Evolutionary conservation across 139 green algal genomes (phyloP), one percentile per base, ranked within the genome.

Genomic region (Chlamydomonas sp.): DNA sequence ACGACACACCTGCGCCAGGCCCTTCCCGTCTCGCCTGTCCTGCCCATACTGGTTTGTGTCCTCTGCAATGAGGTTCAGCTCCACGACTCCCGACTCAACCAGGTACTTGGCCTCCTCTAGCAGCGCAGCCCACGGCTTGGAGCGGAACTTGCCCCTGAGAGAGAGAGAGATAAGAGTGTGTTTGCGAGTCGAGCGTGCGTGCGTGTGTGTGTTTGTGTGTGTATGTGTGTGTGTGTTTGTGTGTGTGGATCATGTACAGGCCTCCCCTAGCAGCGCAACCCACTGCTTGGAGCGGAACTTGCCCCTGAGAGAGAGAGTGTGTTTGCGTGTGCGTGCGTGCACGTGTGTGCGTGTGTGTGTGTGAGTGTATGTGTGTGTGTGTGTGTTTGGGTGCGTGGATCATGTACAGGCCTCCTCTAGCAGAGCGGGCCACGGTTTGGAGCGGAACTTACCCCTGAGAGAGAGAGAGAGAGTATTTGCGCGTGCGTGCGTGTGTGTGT

Each of bases 11-110:
- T 90, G 58, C 1, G 88, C 85, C 59, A 97, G 77, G 8, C 85
- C 77, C 10, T 70, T 70, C 16, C 88, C 87, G 60, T 92, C 85
- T 5, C 78, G 75, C 24, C 78, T 76, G 70, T 95, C 90, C 75
- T 83, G 81, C 43, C 90, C 90, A 35, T 89, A 96, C 81, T 94
- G 89, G 74, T 93, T 94, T 35, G 88, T 94, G 81, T 93, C 89
- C 69, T 85, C 84, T 39, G 87, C 90, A 49, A 97, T 96, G 2
- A 97, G 80, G 73, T 90, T 90, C 43, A 97, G 82, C 83, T 97
- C 91, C 67, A 83, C 76, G 10, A 81, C 90, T 10, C 91, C 91
- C 6, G 28, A 60, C 2, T 74, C 82, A 37, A 92, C 89, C 73
- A 95, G 73, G 24, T 67, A 48, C 67, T 59, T 33, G 0, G 90